Conservation (phyloP, 1,139 yeast genomes). For the Nakaseomyces delphensis region DNA sequence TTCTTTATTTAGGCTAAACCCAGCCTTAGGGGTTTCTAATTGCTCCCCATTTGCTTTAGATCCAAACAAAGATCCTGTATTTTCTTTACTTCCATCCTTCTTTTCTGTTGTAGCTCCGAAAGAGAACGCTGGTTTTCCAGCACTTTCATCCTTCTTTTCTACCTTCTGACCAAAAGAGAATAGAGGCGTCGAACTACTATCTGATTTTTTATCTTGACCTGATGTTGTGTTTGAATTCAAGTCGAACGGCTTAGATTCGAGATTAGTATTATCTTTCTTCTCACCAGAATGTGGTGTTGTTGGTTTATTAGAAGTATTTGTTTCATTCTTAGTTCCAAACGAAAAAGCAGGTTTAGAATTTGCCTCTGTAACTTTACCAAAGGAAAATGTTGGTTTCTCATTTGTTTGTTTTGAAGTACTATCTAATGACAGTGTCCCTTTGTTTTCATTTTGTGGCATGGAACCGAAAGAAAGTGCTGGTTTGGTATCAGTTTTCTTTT, state of each 20-base stretch:
- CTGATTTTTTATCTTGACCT: constrained; percentile 10
- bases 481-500: constrained; percentile 15
- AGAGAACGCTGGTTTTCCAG: constrained; percentile 19
- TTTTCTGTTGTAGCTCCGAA: constrained; percentile 17
- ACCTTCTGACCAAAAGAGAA: constrained; percentile 18
- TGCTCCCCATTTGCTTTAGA: constrained; percentile 14
- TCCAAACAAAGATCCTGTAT: constrained; percentile 25
- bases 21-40: constrained; percentile 15
- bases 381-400: constrained; percentile 1
- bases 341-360: constrained; percentile 9
- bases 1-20: constrained; percentile 18
- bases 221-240: constrained; percentile 8
- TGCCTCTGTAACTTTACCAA: constrained; percentile 1
- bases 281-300: background rate
- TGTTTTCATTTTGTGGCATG: background rate
- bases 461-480: constrained; percentile 7
- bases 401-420: background rate
- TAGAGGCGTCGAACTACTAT: constrained; percentile 16
- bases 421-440: constrained; percentile 7
- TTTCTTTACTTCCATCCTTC: constrained; percentile 16
- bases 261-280: background rate
- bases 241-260: constrained; percentile 18
- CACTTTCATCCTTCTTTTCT: constrained; percentile 16
- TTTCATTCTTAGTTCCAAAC: constrained; percentile 21
- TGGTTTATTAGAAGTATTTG: constrained; percentile 22